Evolutionary conservation across 345 rosid species (phyloP).

Genomic region (Eucalyptus melliodora): DNA sequence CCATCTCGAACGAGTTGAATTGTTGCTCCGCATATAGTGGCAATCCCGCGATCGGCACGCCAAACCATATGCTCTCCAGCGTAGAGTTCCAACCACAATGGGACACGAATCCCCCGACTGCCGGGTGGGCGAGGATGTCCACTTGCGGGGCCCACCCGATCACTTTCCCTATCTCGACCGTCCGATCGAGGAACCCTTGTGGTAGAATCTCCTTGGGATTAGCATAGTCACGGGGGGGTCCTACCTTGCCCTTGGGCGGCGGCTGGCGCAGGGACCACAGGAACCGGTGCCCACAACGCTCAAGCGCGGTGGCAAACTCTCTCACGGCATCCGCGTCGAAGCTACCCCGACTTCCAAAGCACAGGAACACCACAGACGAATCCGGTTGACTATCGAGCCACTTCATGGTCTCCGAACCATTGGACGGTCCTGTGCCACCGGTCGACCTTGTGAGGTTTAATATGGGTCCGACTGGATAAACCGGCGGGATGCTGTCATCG

Average conservation of each 20-base stretch:
- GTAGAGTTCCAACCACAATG: constrained; percentile 66
- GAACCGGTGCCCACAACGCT: constrained; percentile 25
- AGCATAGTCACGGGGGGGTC: background rate
- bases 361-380: constrained; percentile 42
- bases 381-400: constrained; percentile 40
- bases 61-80: constrained; percentile 47
- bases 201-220: constrained; percentile 19
- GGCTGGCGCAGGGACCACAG: constrained; percentile 37
- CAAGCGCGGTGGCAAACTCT: constrained; percentile 40
- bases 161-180: constrained; percentile 19
- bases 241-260: background rate
- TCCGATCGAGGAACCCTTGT: constrained; percentile 37
- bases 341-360: constrained; percentile 56
- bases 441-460: constrained; percentile 6
- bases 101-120: constrained; percentile 48
- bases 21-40: constrained; percentile 51
- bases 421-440: background rate
- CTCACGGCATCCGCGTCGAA: constrained; percentile 19
- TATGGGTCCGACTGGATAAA: constrained; percentile 45
- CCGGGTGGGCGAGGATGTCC: background rate
- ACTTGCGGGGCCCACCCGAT: constrained; percentile 56
- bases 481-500: background rate
- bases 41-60: constrained; percentile 41
- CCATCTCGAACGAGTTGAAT: constrained; percentile 29
- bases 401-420: constrained; percentile 4